Conservation (phyloP, 768 basidiomycete genomes). For the Erythrobasidium yunnanense region DNA sequence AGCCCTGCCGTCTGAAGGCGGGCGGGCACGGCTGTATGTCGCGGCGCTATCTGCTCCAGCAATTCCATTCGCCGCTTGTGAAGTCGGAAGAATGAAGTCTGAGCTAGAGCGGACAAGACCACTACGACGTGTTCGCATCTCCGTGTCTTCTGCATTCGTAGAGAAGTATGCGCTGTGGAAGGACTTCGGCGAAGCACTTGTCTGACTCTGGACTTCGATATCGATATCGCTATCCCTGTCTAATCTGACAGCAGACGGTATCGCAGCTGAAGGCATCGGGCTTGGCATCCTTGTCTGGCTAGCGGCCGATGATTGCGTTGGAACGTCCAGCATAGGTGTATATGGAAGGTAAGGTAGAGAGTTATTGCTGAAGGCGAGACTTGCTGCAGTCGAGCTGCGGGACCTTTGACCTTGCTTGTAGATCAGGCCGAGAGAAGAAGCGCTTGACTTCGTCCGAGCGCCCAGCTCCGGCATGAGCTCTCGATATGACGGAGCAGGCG, state of each 20-base stretch:
- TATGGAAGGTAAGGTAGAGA: conserved; percentile 14
- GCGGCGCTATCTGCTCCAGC: background rate
- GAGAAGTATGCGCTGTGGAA: background rate
- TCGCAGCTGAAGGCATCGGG: background rate
- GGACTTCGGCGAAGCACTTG: background rate
- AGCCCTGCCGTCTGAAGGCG: no score
- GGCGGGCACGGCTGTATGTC: no score
- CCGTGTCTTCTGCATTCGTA: background rate
- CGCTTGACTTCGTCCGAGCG: background rate
- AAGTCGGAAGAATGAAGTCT: background rate
- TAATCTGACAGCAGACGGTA: background rate
- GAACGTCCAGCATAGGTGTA: conserved; percentile 11
- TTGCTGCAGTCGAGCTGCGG: background rate
- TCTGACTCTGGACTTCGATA: background rate
- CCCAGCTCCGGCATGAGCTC: background rate
- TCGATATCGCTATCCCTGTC: background rate
- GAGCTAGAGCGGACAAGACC: conserved; percentile 1
- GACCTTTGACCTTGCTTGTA: background rate
- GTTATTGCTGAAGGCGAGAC: background rate
- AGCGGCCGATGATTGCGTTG: background rate
- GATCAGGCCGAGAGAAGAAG: background rate
- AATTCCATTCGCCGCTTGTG: background rate
- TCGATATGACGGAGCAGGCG: background rate
- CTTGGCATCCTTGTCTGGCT: background rate
- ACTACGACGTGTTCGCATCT: background rate